A percentile compares a stretch with the other conserved stretches of the same genome.
phyloP scores from a whole-genome alignment of 495 filamentous ascomycete species.

The Podospora appendiculata region DNA sequence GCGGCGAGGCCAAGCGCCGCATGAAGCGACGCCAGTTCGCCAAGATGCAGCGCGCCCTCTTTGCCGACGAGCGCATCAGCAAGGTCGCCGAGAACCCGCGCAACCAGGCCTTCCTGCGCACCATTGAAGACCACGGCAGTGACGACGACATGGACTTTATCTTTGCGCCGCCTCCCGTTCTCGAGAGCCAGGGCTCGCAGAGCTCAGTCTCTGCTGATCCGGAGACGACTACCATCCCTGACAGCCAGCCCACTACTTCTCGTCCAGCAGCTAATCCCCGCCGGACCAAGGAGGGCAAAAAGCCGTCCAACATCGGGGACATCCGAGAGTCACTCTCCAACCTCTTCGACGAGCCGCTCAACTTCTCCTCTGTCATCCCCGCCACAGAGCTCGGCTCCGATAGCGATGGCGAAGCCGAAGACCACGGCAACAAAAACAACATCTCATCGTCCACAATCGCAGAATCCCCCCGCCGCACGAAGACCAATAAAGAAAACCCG shows the following conservation, averaged over 20 bases:
- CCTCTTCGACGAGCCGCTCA: conserved; percentile 61
- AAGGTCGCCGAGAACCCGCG: conserved; percentile 88
- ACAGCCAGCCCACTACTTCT: conserved; percentile 32
- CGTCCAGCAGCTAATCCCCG: conserved; percentile 34
- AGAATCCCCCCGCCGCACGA: not conserved
- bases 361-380: conserved; percentile 31
- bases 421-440: conserved; percentile 3
- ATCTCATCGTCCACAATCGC: no score
- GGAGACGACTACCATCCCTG: conserved; percentile 27
- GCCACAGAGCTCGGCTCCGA: conserved; percentile 37
- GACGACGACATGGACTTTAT: conserved; percentile 78
- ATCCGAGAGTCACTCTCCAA: conserved; percentile 74
- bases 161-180: conserved; percentile 34
- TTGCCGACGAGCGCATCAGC: conserved; percentile 84
- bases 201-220: conserved; percentile 18
- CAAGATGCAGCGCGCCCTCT: conserved; percentile 81
- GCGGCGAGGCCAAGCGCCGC: conserved; percentile 64
- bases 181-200: conserved; percentile 29
- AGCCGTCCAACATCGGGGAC: conserved; percentile 63
- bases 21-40: conserved; percentile 83
- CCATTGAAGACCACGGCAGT: conserved; percentile 74
- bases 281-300: conserved; percentile 51
- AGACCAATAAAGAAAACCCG: conserved; percentile 35
- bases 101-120: conserved; percentile 78
- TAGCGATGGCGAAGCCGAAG: conserved; percentile 33